Conservation (phyloP, 2,329 filamentous ascomycete genomes). For the Ophioceras dolichostomum region DNA sequence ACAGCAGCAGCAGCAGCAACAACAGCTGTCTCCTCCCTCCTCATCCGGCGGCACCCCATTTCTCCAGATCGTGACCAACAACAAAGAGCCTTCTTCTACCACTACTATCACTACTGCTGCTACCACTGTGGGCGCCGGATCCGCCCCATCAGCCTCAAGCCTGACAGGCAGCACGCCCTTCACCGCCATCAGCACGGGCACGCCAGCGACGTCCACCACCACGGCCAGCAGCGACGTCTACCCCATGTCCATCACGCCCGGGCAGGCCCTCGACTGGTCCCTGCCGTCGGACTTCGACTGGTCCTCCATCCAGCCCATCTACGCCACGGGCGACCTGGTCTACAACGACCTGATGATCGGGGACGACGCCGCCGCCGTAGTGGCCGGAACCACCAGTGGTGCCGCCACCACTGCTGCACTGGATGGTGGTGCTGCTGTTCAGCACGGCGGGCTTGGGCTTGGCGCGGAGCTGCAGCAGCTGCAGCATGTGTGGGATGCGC, state of each 20-base stretch:
- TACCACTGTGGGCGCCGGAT: not conserved
- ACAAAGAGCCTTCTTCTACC: too few relatives aligned
- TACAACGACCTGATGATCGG: conserved; percentile 40
- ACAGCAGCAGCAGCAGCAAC: conserved; percentile 2
- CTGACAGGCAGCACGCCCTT: conserved; percentile 1
- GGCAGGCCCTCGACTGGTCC: conserved; percentile 22
- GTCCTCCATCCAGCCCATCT: conserved; percentile 38
- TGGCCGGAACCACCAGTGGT: too few relatives aligned
- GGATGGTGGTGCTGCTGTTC: too few relatives aligned
- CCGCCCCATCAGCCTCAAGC: too few relatives aligned
- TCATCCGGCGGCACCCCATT: not conserved
- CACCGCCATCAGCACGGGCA: conserved; percentile 2
- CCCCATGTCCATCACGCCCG: not conserved
- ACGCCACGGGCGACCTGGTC: conserved; percentile 42
- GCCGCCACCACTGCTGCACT: too few relatives aligned
- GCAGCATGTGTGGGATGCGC: not conserved
- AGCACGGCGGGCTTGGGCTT: too few relatives aligned
- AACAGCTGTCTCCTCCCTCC: not conserved
- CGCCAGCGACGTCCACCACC: conserved; percentile 3
- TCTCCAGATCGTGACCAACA: not conserved
- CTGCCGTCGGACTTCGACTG: conserved; percentile 35
- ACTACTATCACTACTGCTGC: too few relatives aligned
- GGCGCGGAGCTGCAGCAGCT: not conserved
- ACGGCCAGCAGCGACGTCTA: conserved; percentile 5
- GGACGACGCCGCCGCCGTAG: conserved; percentile 11